Conservation (phyloP, 495 filamentous ascomycete genomes). For the Daldinia caldariorum region DNA sequence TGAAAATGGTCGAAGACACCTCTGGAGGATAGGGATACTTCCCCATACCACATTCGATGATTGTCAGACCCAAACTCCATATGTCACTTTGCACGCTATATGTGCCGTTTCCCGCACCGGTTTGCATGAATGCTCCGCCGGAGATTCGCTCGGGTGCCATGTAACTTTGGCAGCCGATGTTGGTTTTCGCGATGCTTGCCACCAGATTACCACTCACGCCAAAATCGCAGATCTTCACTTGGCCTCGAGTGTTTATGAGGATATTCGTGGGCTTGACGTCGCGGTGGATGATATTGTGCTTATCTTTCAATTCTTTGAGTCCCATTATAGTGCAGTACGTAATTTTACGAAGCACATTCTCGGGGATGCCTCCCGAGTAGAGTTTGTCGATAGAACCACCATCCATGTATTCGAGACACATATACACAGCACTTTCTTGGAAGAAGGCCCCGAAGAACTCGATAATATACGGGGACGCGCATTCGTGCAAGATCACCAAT, state of each 20-base stretch:
- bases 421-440: constrained; percentile 98
- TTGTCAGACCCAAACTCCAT: constrained; percentile 92
- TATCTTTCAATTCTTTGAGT: constrained; percentile 92
- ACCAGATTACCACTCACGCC: constrained; percentile 97
- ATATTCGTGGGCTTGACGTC: constrained; percentile 99
- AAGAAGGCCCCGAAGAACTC: constrained; percentile 99
- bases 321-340: constrained; percentile 91
- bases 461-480: constrained; percentile 93
- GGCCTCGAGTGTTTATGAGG: constrained; percentile 85
- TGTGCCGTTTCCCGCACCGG: constrained; percentile 78
- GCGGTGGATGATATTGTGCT: constrained; percentile 99
- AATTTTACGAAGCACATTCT: constrained; percentile 88
- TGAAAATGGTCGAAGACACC: constrained; percentile 98
- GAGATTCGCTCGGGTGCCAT: constrained; percentile 98
- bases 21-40: constrained; percentile 97
- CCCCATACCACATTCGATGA: constrained; percentile 97
- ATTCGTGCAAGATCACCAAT: constrained; percentile 94
- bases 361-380: constrained; percentile 92
- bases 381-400: constrained; percentile 98
- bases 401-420: constrained; percentile 99
- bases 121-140: constrained; percentile 79
- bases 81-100: constrained; percentile 99
- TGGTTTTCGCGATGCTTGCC: constrained; percentile 97
- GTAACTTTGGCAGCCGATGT: constrained; percentile 99
- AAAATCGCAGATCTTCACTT: constrained; percentile 99